phyloP scores from a whole-genome alignment of 805 yeast genomes.

The Saturnispora diversa region DNA sequence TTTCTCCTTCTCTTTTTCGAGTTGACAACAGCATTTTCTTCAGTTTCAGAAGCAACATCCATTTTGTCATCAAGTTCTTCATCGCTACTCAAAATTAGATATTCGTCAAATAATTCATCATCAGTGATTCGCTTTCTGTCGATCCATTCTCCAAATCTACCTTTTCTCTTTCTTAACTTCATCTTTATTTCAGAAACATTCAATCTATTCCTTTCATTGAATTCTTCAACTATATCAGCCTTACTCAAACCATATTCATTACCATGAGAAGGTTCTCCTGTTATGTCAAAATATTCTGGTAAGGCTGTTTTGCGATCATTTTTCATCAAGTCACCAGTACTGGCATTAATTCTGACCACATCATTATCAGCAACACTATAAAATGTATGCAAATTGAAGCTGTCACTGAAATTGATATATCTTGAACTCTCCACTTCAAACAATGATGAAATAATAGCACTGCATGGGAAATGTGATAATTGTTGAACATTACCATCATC shows the following conservation, averaged over 20 bases:
- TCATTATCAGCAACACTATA: conserved; percentile 25
- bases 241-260: conserved; percentile 19
- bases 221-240: conserved; percentile 15
- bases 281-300: conserved; percentile 40
- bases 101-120: conserved; percentile 28
- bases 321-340: conserved; percentile 42
- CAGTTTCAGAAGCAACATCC: conserved; percentile 10
- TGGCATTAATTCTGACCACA: conserved; percentile 35
- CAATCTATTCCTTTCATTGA: conserved; percentile 17
- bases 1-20: conserved; percentile 20
- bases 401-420: conserved; percentile 38
- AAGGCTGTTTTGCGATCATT: conserved; percentile 29
- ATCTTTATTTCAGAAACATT: conserved; percentile 43
- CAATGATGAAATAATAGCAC: conserved; percentile 64
- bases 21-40: conserved; percentile 6
- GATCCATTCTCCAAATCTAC: conserved; percentile 65
- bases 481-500: conserved; percentile 38
- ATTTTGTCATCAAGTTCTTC: conserved; percentile 22
- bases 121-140: conserved; percentile 53
- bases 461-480: conserved; percentile 63
- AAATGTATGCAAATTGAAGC: conserved; percentile 40
- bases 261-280: conserved; percentile 21
- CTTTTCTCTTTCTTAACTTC: conserved; percentile 65
- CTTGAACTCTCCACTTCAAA: conserved; percentile 59
- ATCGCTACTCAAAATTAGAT: conserved; percentile 33